Evolutionary conservation across 1,139 yeast genomes (phyloP).

Genomic region (Debaryomycetaceae sp.): DNA sequence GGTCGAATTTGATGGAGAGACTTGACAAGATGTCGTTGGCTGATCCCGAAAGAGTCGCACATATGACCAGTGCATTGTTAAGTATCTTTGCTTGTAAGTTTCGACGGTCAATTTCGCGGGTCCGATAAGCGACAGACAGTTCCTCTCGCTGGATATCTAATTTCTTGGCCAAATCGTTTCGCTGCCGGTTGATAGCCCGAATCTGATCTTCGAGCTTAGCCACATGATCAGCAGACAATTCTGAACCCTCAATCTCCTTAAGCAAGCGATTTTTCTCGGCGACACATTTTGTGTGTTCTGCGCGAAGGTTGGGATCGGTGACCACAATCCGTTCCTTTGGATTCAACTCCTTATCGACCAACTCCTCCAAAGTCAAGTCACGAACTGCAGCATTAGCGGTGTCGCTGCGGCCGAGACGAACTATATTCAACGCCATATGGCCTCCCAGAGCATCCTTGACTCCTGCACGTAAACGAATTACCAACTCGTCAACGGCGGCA

Average conservation of each 20-base stretch:
- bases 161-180: conserved; percentile 61
- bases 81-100: conserved; percentile 65
- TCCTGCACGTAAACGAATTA: conserved; percentile 73
- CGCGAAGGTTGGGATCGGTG: conserved; percentile 37
- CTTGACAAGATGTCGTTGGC: conserved; percentile 81
- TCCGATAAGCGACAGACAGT: conserved; percentile 56
- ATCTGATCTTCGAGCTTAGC: conserved; percentile 36
- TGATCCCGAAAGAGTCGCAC: conserved; percentile 89
- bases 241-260: conserved; percentile 21
- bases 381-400: conserved; percentile 76
- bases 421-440: conserved; percentile 55
- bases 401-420: conserved; percentile 87
- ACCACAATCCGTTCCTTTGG: conserved; percentile 22
- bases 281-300: conserved; percentile 42
- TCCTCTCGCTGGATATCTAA: conserved; percentile 74
- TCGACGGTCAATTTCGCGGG: conserved; percentile 68
- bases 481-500: conserved; percentile 97
- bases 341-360: conserved; percentile 59
- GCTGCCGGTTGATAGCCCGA: conserved; percentile 44
- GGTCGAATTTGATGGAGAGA: conserved; percentile 69
- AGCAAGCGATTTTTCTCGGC: conserved; percentile 41
- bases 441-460: conserved; percentile 49
- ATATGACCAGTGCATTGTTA: conserved; percentile 74
- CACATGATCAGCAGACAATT: conserved; percentile 27
- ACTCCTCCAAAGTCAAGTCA: conserved; percentile 79